phyloP scores from a whole-genome alignment of 345 rosid species.

The Melaleuca quinquenervia region DNA sequence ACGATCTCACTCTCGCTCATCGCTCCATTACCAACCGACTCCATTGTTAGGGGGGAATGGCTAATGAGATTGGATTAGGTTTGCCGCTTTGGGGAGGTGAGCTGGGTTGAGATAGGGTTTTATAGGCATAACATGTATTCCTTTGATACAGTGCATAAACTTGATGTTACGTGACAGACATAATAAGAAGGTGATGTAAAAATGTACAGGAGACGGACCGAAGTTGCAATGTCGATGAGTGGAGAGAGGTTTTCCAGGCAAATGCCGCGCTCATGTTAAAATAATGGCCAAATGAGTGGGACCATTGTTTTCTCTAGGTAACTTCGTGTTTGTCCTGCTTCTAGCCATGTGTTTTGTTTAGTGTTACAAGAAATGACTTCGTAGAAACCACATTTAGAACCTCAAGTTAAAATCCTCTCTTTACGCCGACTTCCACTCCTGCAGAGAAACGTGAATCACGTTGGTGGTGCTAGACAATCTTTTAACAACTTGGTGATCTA shows the following conservation, averaged over 20 bases:
- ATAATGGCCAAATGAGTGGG: not conserved
- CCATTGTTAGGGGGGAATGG: too few species aligned
- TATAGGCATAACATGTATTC: not conserved
- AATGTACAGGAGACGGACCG: not conserved
- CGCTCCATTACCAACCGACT: not conserved
- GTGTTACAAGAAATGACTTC: not conserved
- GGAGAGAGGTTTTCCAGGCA: not conserved
- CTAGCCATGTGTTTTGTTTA: not conserved
- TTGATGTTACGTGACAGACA: not conserved
- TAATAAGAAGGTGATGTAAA: not conserved
- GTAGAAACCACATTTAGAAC: not conserved
- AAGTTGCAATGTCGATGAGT: not conserved
- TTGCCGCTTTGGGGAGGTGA: not conserved
- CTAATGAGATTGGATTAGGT: too few species aligned
- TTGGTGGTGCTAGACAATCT: not conserved
- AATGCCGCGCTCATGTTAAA: not conserved
- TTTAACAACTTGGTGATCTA: not conserved
- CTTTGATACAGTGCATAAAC: not conserved
- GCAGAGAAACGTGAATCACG: not conserved
- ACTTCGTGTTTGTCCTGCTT: not conserved
- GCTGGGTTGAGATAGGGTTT: not conserved
- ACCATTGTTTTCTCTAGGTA: not conserved
- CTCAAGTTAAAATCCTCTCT: not conserved
- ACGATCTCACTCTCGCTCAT: conserved; percentile 1
- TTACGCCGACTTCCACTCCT: not conserved